These are phyloP conservation scores for Immersiella caudata DNA, from an alignment of 495 filamentous ascomycete genomes.

Conservation along the genomic window DNA sequence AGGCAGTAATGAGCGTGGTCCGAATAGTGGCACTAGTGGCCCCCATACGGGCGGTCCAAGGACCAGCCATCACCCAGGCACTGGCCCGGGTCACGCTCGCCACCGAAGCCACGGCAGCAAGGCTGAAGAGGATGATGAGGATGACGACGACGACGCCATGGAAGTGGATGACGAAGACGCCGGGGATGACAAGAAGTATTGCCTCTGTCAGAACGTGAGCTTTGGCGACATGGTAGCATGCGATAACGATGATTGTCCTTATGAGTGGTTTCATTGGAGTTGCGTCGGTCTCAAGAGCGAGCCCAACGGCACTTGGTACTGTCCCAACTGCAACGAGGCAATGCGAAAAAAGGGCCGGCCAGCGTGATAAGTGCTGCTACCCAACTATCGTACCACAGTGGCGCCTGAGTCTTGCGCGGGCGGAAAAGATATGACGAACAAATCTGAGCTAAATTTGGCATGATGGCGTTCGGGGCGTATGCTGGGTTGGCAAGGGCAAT, in stretches of 20 bases:
- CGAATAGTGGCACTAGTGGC: background rate
- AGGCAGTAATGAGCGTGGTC: constrained; percentile 16
- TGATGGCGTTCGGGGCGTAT: too few species aligned
- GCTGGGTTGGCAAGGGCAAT: too few species aligned
- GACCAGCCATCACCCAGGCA: constrained; percentile 16
- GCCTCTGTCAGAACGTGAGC: constrained; percentile 87
- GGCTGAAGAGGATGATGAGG: constrained; percentile 40
- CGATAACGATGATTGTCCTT: constrained; percentile 89
- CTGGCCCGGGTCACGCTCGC: background rate
- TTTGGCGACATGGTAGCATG: constrained; percentile 98
- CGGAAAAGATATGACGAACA: background rate
- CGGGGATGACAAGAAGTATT: constrained; percentile 88
- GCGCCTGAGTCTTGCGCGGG: background rate
- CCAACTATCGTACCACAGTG: background rate
- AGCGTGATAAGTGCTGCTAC: background rate
- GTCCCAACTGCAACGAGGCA: constrained; percentile 49
- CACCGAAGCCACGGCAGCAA: constrained; percentile 20
- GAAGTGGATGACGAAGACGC: constrained; percentile 83
- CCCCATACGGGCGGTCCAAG: constrained; percentile 8
- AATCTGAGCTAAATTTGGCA: too few species aligned
- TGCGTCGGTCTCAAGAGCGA: constrained; percentile 90
- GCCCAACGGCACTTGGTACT: constrained; percentile 91
- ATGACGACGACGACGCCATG: constrained; percentile 64
- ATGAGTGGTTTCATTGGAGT: constrained; percentile 98
- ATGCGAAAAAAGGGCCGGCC: background rate